Conservation (phyloP, 768 basidiomycete species). For the Rhodocollybia butyracea region DNA sequence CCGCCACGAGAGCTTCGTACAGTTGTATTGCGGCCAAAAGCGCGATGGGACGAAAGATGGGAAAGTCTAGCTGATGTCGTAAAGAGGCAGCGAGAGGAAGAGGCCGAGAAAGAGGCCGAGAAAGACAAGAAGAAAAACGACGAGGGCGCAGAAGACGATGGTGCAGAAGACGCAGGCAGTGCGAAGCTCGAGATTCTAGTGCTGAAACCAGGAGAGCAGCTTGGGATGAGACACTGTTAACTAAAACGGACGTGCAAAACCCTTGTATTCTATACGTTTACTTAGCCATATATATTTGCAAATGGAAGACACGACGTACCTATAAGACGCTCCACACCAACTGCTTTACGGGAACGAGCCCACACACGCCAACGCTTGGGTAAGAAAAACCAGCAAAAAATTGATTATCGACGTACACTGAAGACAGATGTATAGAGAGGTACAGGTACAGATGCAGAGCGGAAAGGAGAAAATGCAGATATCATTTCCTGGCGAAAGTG, state of each 20-base stretch:
- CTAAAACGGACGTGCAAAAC: too few relatives aligned
- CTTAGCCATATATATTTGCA: too few relatives aligned
- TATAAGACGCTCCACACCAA: too few relatives aligned
- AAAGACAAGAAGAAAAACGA: neutral
- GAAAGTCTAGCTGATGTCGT: slow-evolving; percentile 3
- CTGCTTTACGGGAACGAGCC: too few relatives aligned
- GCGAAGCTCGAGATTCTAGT: neutral
- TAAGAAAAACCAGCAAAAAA: too few relatives aligned
- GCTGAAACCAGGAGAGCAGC: neutral
- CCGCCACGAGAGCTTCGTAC: neutral
- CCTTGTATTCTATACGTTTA: too few relatives aligned
- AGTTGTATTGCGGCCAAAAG: neutral
- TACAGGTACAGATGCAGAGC: neutral
- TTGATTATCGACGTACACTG: neutral
- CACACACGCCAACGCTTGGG: too few relatives aligned
- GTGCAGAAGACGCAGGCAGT: neutral
- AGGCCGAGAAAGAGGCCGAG: neutral
- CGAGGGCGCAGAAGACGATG: neutral
- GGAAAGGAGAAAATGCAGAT: neutral
- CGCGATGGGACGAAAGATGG: slow-evolving; percentile 1
- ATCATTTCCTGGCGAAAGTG: slow-evolving; percentile 71
- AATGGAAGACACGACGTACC: too few relatives aligned
- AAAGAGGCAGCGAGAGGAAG: neutral
- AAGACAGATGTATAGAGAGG: neutral
- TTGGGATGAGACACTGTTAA: too few relatives aligned